Percentiles rank a stretch among this genome's conserved stretches.
These are phyloP conservation scores for Trichoderma afroharzianum DNA, from an alignment of 2,329 filamentous ascomycete species.

Conservation along the genomic window DNA sequence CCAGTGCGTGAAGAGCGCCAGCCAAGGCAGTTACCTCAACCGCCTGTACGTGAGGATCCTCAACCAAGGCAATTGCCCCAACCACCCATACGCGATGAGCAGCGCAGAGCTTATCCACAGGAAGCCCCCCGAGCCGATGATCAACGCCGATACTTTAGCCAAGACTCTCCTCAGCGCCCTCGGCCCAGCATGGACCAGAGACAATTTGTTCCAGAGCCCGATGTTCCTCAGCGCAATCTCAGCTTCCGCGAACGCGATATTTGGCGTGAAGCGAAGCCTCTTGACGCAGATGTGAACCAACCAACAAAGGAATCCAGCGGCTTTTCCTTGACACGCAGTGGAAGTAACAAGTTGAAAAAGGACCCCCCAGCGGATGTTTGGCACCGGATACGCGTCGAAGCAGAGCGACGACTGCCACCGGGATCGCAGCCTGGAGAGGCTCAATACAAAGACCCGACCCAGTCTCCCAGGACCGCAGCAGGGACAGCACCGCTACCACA, in stretches of 20 bases:
- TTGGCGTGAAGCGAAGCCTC: constrained; percentile 39
- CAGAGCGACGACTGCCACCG: constrained; percentile 33
- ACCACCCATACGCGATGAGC: constrained; percentile 2
- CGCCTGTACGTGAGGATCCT: constrained; percentile 3
- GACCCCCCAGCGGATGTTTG: constrained; percentile 52
- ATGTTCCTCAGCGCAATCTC: constrained; percentile 50
- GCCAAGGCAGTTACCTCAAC: constrained; percentile 17
- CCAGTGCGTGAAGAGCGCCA: background rate
- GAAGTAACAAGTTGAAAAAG: constrained; percentile 59
- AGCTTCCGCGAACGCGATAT: constrained; percentile 59
- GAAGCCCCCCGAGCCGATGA: constrained; percentile 1
- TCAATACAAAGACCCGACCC: background rate
- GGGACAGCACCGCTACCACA: constrained; percentile 15
- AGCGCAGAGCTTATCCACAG: background rate
- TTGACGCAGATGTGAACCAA: constrained; percentile 26
- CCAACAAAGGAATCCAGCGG: constrained; percentile 32
- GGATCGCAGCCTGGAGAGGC: background rate
- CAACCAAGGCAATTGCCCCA: constrained; percentile 18
- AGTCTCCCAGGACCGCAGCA: background rate
- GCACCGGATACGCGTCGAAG: constrained; percentile 41
- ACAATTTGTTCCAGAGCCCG: constrained; percentile 26
- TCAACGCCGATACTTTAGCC: constrained; percentile 19
- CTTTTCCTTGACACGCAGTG: constrained; percentile 42
- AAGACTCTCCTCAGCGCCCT: constrained; percentile 20
- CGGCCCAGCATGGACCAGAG: constrained; percentile 13